Evolutionary conservation across 2,329 filamentous ascomycete species (phyloP).

Genomic region (Metarhizium humberi): DNA sequence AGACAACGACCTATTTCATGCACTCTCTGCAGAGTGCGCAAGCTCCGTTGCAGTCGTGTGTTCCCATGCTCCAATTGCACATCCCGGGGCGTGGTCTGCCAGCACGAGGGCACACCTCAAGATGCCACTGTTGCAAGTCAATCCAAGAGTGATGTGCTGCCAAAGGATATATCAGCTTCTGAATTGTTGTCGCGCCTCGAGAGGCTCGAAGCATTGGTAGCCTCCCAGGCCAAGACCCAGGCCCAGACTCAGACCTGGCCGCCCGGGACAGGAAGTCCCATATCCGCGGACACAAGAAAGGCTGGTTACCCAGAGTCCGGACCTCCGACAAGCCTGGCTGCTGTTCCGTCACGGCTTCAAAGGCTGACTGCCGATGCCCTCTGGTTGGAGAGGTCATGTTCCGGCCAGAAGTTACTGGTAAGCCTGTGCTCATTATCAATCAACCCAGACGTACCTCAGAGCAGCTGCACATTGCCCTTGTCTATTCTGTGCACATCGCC

Average conservation of each 20-base stretch:
- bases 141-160: constrained; percentile 1
- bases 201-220: constrained; percentile 12
- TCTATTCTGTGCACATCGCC: neutral
- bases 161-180: constrained; percentile 10
- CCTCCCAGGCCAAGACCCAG: constrained; percentile 6
- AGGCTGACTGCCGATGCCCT: constrained; percentile 24
- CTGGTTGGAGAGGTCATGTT: constrained; percentile 22
- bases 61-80: constrained; percentile 28
- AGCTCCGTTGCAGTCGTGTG: constrained; percentile 26
- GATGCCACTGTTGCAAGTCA: neutral
- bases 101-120: constrained; percentile 10
- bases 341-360: constrained; percentile 21
- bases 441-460: neutral
- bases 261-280: neutral
- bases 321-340: constrained; percentile 8
- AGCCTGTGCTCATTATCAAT: constrained; percentile 7
- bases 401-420: constrained; percentile 20
- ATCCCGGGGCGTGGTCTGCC: constrained; percentile 23
- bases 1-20: constrained; percentile 26
- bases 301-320: constrained; percentile 6
- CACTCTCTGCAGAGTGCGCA: constrained; percentile 24
- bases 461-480: neutral
- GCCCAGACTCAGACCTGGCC: neutral
- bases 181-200: constrained; percentile 15
- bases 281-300: neutral